Evolutionary conservation across 768 basidiomycete genomes (phyloP), one percentile per base, ranked within the genome.

Genomic region (Mycena belliarum): DNA sequence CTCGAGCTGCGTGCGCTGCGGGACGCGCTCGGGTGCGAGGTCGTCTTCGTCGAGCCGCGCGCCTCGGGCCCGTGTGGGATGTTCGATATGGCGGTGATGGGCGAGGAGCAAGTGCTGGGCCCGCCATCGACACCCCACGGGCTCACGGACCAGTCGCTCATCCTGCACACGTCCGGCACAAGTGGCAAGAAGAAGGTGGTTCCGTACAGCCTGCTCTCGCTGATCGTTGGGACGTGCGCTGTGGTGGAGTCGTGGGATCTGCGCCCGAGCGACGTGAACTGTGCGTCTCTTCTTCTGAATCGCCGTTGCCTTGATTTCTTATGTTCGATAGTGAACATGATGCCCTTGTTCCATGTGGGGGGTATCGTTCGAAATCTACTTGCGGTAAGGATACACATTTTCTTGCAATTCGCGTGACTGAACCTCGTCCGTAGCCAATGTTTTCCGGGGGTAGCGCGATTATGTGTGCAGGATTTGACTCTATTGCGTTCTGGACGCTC

Each of bases 341-440:
- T 81, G 84, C 83, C 83, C 37, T 73, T 82, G 24, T 84, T 84
- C 71, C 82, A 83, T 59, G 82, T 85, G 32, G 83, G 83, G 26
- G 84, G 84, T 16, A 80, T 86, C 46, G 78, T 84, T 33, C 78
- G 81, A 40, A 84, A 82, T 64, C 72, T 85, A 10, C 73, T 83
- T 20, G 80, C 83, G 8, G 57, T 59, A 40, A 25, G 61, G 46
- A 25, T 14, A 0, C 12, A 16, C 8, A 3, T 10, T 10, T 16
- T 61, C 33, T 29, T 18, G 2, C 2, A 16, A 3, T 40, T 20
- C 23, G 18, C 23, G 6, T 6, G 1, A 5, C 25, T 41, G 29
- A 32, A n/a, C 29, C 29, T 28, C 25, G n/a, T 6, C 7, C 21
- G 16, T 37, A 62, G 18, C 82, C 84, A 9, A 68, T 84, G 1